These are phyloP conservation scores for Vigna radiata DNA, from an alignment of 306 rosid genomes.

Conservation along the genomic window DNA sequence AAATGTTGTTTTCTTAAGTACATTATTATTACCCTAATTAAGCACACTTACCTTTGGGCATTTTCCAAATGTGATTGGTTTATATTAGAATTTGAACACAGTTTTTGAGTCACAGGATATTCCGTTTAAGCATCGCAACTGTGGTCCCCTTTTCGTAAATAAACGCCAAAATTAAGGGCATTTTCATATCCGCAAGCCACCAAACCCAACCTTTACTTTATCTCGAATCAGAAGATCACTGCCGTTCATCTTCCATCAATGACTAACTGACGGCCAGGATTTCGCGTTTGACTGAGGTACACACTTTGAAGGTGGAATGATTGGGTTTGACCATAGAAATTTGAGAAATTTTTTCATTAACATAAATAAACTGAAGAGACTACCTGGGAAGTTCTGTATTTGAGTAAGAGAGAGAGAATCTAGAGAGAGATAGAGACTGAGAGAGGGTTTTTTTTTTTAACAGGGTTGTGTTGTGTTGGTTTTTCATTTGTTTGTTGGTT, in stretches of 20 bases:
- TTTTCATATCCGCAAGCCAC: neutral
- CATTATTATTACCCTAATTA: too few species aligned
- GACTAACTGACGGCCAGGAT: conserved; percentile 11
- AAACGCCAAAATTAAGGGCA: neutral
- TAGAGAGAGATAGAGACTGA: neutral
- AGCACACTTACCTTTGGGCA: too few species aligned
- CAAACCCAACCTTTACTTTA: conserved; percentile 17
- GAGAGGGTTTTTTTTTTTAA: neutral
- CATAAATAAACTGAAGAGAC: conserved; percentile 32
- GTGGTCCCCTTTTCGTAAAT: conserved; percentile 21
- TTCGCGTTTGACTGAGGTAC: conserved; percentile 55
- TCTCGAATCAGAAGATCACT: conserved; percentile 35
- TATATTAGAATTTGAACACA: too few species aligned
- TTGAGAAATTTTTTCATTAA: neutral
- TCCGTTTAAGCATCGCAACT: conserved; percentile 23
- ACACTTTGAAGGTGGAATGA: conserved; percentile 52
- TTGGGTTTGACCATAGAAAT: conserved; percentile 60
- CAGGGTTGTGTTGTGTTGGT: neutral
- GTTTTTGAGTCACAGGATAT: conserved; percentile 17
- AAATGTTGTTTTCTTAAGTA: too few species aligned
- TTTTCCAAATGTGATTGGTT: too few species aligned
- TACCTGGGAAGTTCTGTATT: conserved; percentile 50
- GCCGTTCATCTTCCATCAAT: conserved; percentile 9
- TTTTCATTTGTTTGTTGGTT: neutral
- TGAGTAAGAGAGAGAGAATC: neutral